Evolutionary conservation across 2,329 filamentous ascomycete species (phyloP).

Genomic region (Aspergillus costaricaensis): DNA sequence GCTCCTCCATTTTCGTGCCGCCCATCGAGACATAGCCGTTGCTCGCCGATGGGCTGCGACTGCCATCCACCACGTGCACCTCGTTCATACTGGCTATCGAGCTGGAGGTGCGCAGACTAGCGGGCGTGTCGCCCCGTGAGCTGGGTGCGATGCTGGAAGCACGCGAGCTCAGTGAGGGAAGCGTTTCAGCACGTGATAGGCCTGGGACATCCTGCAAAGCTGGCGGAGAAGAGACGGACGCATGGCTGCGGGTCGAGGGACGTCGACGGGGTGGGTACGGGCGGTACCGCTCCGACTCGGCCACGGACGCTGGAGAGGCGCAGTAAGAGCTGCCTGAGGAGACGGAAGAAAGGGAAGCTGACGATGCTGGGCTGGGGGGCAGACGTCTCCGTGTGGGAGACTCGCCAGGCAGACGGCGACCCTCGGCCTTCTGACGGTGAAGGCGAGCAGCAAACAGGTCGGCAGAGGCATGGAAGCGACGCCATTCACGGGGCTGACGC

Average conservation of each 20-base stretch:
- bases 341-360: conserved; percentile 23
- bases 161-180: conserved; percentile 44
- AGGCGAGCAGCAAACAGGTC: conserved; percentile 39
- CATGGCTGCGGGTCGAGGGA: conserved; percentile 37
- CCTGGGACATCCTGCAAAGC: conserved; percentile 47
- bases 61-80: conserved; percentile 37
- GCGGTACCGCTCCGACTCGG: conserved; percentile 39
- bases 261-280: conserved; percentile 35
- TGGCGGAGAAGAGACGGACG: conserved; percentile 45
- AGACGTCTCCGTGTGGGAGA: conserved; percentile 24
- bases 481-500: conserved; percentile 39
- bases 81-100: conserved; percentile 36
- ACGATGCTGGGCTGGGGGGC: conserved; percentile 33
- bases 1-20: conserved; percentile 37
- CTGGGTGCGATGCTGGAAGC: conserved; percentile 48
- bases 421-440: conserved; percentile 40
- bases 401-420: conserved; percentile 25
- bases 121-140: conserved; percentile 44
- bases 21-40: conserved; percentile 40
- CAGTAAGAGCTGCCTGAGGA: conserved; percentile 19
- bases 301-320: conserved; percentile 29
- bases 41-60: conserved; percentile 37
- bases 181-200: conserved; percentile 45
- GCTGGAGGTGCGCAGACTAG: conserved; percentile 43
- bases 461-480: conserved; percentile 38